Conservation (phyloP, 2,329 filamentous ascomycete genomes). For the Hawksworthiomyces lignivorus region DNA sequence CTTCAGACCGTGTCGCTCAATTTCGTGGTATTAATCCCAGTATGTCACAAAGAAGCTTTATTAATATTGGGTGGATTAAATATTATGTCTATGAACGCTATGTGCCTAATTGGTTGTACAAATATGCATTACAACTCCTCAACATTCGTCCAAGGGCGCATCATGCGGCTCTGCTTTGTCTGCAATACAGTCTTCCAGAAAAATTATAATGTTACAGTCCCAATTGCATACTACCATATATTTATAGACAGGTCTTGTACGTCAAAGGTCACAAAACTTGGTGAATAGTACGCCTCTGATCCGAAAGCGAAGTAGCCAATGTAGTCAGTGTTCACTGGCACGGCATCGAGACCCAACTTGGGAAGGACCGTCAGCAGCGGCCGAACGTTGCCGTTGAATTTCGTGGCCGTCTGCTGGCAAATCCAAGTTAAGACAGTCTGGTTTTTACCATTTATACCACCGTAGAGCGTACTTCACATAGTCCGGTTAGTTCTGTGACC, state of each 20-base stretch:
- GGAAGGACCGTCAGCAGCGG: slow-evolving; percentile 36
- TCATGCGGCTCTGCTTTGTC: too few species aligned
- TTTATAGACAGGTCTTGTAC: slow-evolving; percentile 32
- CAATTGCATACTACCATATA: slow-evolving; percentile 10
- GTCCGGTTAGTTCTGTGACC: too few species aligned
- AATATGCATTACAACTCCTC: too few species aligned
- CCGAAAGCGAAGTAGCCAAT: slow-evolving; percentile 46
- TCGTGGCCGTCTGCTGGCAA: slow-evolving; percentile 24
- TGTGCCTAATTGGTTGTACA: too few species aligned
- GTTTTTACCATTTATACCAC: slow-evolving; percentile 29
- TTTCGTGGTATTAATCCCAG: too few species aligned
- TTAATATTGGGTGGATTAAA: too few species aligned
- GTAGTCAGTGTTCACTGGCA: slow-evolving; percentile 34
- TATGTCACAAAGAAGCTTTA: too few species aligned
- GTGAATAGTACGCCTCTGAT: slow-evolving; percentile 39
- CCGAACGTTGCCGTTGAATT: slow-evolving; percentile 39
- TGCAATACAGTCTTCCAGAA: too few species aligned
- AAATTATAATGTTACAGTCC: too few species aligned
- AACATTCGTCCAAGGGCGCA: too few species aligned
- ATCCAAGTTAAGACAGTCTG: slow-evolving; percentile 47
- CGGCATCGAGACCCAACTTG: slow-evolving; percentile 23
- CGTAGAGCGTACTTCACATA: slow-evolving; percentile 34
- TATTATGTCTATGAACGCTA: too few species aligned
- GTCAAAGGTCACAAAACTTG: slow-evolving; percentile 39
- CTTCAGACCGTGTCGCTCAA: too few species aligned